A percentile compares a stretch with the other conserved stretches of the same genome.
These are phyloP conservation scores for Neurospora sp. DNA, from an alignment of 2,329 filamentous ascomycete species.

Conservation along the genomic window DNA sequence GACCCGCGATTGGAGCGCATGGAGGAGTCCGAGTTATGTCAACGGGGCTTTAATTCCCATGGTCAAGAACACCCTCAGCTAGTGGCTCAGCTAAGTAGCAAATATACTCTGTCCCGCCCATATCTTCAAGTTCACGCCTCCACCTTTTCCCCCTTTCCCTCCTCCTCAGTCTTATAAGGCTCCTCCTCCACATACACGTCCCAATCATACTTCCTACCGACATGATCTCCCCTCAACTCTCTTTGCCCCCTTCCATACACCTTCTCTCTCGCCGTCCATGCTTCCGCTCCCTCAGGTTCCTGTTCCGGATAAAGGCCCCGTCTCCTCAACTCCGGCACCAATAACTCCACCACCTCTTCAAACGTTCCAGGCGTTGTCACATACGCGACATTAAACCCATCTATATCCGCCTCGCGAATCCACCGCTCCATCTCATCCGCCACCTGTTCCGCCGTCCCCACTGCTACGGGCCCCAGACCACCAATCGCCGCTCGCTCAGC, in stretches of 20 bases:
- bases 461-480: slow-evolving; percentile 35
- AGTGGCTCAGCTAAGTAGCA: background rate
- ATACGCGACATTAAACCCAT: slow-evolving; percentile 31
- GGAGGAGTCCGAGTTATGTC: slow-evolving; percentile 35
- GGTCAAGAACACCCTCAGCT: background rate
- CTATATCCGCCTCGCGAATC: slow-evolving; percentile 24
- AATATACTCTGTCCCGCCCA: background rate
- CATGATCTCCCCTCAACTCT: slow-evolving; percentile 46
- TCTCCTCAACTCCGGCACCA: slow-evolving; percentile 35
- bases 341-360: slow-evolving; percentile 38
- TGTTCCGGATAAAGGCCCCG: slow-evolving; percentile 27
- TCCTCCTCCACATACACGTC: slow-evolving; percentile 47
- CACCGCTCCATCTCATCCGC: slow-evolving; percentile 38
- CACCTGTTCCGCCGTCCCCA: slow-evolving; percentile 34
- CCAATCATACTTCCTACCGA: slow-evolving; percentile 51
- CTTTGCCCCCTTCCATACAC: slow-evolving; percentile 51
- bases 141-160: background rate
- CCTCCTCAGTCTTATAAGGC: slow-evolving; percentile 19
- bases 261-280: slow-evolving; percentile 47
- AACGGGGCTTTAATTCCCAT: background rate
- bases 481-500: slow-evolving; percentile 37
- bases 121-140: background rate
- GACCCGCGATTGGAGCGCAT: slow-evolving; percentile 42
- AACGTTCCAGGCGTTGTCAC: slow-evolving; percentile 41
- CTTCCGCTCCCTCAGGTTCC: slow-evolving; percentile 23